phyloP scores from a whole-genome alignment of 352 stramenopile genomes.

The Peronospora belbahrii region DNA sequence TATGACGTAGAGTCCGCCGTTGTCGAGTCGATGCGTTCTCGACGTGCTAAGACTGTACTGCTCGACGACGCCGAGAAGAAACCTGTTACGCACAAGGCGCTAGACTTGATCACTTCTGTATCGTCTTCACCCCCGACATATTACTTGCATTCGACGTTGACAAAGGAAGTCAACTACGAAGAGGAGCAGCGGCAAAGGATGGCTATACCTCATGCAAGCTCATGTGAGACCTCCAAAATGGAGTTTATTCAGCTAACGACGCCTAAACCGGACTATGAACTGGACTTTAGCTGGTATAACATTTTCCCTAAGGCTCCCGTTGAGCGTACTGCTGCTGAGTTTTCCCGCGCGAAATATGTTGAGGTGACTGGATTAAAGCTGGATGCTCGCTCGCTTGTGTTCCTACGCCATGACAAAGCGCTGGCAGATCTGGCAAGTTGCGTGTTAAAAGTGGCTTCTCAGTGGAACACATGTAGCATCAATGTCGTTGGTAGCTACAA shows the following conservation, averaged over 20 bases:
- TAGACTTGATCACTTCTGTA: conserved; percentile 17
- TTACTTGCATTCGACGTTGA: conserved; percentile 9
- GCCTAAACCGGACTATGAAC: conserved; percentile 48
- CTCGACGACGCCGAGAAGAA: conserved; percentile 23
- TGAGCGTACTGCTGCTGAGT: conserved; percentile 23
- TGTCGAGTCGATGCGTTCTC: conserved; percentile 16
- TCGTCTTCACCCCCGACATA: conserved; percentile 6
- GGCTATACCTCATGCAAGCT: conserved; percentile 5
- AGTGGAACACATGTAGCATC: conserved; percentile 66
- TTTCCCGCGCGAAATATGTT: conserved; percentile 45
- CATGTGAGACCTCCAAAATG: conserved; percentile 12
- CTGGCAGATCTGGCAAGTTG: conserved; percentile 41
- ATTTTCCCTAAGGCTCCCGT: conserved; percentile 71
- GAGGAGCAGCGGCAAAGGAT: background rate
- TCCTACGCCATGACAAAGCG: conserved; percentile 45
- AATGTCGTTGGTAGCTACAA: conserved; percentile 50
- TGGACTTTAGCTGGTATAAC: conserved; percentile 76
- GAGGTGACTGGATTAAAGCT: conserved; percentile 43
- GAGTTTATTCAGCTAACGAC: conserved; percentile 54
- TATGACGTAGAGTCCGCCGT: conserved; percentile 22
- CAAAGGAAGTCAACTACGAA: conserved; percentile 9
- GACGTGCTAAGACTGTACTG: conserved; percentile 36
- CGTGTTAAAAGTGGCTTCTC: conserved; percentile 45
- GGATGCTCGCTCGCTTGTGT: conserved; percentile 48
- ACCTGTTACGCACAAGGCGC: conserved; percentile 3